These are phyloP conservation scores for Entrophospora sp. DNA, from an alignment of 192 early-diverging fungal species.

Conservation along the genomic window DNA sequence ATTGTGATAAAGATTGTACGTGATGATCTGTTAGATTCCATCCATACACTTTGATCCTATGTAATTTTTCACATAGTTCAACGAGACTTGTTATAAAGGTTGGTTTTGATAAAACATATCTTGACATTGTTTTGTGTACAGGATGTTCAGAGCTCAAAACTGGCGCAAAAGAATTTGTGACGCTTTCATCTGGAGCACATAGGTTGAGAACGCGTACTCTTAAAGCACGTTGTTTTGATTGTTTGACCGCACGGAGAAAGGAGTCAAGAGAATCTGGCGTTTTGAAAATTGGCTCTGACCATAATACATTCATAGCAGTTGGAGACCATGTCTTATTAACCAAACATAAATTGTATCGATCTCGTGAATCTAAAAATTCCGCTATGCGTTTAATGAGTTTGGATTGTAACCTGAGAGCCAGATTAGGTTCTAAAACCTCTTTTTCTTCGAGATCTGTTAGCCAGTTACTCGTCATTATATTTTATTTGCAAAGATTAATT, in stretches of 20 bases:
- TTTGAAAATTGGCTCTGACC: conserved; percentile 27
- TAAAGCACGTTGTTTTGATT: conserved; percentile 15
- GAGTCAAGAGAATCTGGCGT: conserved; percentile 22
- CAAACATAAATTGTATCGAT: conserved; percentile 23
- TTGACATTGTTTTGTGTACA: conserved; percentile 5
- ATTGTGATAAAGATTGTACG: conserved; percentile 12
- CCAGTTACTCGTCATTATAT: no score
- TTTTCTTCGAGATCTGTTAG: no score
- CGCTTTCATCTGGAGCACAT: conserved; percentile 11
- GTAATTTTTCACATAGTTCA: conserved; percentile 24
- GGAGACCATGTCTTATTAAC: conserved; percentile 25
- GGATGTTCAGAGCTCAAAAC: not conserved
- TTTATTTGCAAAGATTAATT: no score
- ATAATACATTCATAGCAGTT: conserved; percentile 27
- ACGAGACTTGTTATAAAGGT: conserved; percentile 15
- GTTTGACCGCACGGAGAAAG: conserved; percentile 14
- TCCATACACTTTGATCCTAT: conserved; percentile 28
- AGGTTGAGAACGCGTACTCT: conserved; percentile 25
- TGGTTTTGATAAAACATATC: conserved; percentile 16
- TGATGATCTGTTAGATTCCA: conserved; percentile 23
- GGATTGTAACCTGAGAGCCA: no score
- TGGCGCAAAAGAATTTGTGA: not conserved
- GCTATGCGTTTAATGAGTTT: no score
- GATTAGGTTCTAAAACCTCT: no score
- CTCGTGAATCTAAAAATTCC: conserved; percentile 15